phyloP scores from a whole-genome alignment of 768 basidiomycete species.

The Psilocybe tampanensis region DNA sequence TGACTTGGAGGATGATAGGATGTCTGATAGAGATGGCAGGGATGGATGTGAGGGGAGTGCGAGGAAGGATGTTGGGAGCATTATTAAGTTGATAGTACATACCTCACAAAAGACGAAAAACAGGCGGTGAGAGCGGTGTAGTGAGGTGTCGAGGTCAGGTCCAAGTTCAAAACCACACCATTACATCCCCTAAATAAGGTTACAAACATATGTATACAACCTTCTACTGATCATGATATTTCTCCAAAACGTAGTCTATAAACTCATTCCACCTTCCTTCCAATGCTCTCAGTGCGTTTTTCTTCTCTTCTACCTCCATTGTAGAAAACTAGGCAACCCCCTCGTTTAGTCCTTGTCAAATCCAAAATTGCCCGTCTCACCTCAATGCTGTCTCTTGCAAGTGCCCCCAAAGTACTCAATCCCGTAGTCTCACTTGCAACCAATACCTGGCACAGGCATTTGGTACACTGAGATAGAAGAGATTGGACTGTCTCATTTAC shows the following conservation, averaged over 20 bases:
- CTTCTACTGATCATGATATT: slow-evolving; percentile 6
- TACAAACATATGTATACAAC: slow-evolving; percentile 32
- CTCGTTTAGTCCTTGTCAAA: not conserved
- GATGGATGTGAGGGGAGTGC: slow-evolving; percentile 60
- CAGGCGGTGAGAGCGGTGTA: slow-evolving; percentile 1
- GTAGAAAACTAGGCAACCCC: slow-evolving; percentile 49
- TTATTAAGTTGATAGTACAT: slow-evolving; percentile 24
- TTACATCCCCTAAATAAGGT: slow-evolving; percentile 12
- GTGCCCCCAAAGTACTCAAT: slow-evolving; percentile 58
- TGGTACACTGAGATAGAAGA: not conserved
- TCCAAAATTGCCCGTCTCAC: slow-evolving; percentile 28
- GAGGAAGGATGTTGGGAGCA: slow-evolving; percentile 48
- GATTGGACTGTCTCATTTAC: slow-evolving; percentile 30
- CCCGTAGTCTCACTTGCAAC: slow-evolving; percentile 69
- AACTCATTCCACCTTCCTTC: slow-evolving; percentile 51
- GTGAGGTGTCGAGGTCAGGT: slow-evolving; percentile 11
- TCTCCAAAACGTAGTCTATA: slow-evolving; percentile 32
- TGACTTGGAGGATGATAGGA: slow-evolving; percentile 37
- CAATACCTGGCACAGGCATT: slow-evolving; percentile 49
- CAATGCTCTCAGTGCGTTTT: slow-evolving; percentile 42
- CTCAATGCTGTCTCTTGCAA: slow-evolving; percentile 69
- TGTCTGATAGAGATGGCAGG: slow-evolving; percentile 58
- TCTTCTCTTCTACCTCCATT: slow-evolving; percentile 49
- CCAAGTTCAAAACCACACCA: slow-evolving; percentile 11
- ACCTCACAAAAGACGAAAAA: slow-evolving; percentile 23